Evolutionary conservation across 192 early-diverging fungal genomes (phyloP), one percentile per base, ranked within the genome.

Genomic region (Linnemannia schmuckeri): DNA sequence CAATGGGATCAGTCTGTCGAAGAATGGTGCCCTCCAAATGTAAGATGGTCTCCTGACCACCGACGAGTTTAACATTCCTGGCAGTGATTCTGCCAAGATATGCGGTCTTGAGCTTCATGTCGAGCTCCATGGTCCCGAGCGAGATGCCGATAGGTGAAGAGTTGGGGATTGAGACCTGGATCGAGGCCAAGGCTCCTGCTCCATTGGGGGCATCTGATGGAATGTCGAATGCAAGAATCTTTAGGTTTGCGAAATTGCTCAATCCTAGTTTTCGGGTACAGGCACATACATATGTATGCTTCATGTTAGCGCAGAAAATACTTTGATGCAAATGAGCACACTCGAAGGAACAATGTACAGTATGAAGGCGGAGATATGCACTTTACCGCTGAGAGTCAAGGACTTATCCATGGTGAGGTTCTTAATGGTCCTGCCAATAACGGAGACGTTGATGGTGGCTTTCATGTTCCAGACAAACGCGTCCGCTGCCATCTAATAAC

Each of bases 101-200:
- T 0, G 83, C 77, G 18, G 77, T 84, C 30, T 79, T 47, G 66
- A 85, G 78, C 6, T 24, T 57, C 83, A 85, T 85, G 42, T 79
- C 83, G 9, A 85, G 47, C 6, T 55, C 66, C 61, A 85, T 40
- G 17, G 83, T 85, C 0, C 93, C 93, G 4, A 93, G 81, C 42
- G 92, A 80, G 37, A 93, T 88, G 15, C 88, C 85, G 72, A 93
- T 82, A 38, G 89, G 88, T 24, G 91, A 92, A 38, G 90, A 77
- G 81, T 90, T 92, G 17, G 74, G 70, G 38, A 93, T 85, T 1
- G 83, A 79, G 47, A 77, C 83, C 47, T 85, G 55, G 54, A 85
- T 85, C 20, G 83, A 70, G 5, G 75, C 78, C 13, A 85, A 42
- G 20, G 83, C 83, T 8, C 83, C 83, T 52, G 73, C 27, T 46